Evolutionary conservation across 2,329 filamentous ascomycete genomes (phyloP).

Genomic region (Blastomyces percursus): DNA sequence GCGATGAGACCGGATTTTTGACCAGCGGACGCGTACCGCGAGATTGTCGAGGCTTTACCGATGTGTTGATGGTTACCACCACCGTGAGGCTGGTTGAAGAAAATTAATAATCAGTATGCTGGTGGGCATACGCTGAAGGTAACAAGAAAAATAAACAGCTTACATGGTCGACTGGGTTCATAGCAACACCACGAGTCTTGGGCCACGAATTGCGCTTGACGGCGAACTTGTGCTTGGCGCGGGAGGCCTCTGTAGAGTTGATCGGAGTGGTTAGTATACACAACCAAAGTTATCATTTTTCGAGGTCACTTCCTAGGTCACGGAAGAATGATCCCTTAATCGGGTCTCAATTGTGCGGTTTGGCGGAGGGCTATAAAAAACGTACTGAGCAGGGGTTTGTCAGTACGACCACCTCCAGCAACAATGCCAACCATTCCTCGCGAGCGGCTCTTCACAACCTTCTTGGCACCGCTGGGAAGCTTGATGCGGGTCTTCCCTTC

Average conservation of each 20-base stretch:
- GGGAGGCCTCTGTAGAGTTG: conserved; percentile 68
- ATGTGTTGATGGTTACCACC: conserved; percentile 99
- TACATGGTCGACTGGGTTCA: conserved; percentile 99
- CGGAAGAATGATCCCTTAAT: background rate
- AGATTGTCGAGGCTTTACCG: conserved; percentile 99
- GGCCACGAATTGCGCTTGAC: conserved; percentile 99
- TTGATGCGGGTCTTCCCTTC: conserved; percentile 99
- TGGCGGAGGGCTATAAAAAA: conserved; percentile 8
- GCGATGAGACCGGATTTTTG: conserved; percentile 99
- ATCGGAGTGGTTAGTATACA: conserved; percentile 32
- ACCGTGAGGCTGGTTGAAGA: conserved; percentile 57
- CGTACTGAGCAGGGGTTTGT: conserved; percentile 93
- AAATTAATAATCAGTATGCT: background rate
- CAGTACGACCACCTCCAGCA: conserved; percentile 96
- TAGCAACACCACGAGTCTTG: conserved; percentile 99
- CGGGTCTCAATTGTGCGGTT: background rate
- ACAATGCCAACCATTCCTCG: conserved; percentile 99
- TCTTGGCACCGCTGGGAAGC: conserved; percentile 98
- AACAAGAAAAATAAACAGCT: conserved; percentile 19
- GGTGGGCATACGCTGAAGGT: background rate
- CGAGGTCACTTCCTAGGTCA: background rate
- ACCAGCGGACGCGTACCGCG: conserved; percentile 91
- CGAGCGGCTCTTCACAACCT: conserved; percentile 83
- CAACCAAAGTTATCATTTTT: background rate
- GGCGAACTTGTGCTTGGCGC: conserved; percentile 99